Percentiles rank a stretch among this genome's conserved stretches.
Conservation (phyloP, 306 rosid species). For the Pyrus communis region DNA sequence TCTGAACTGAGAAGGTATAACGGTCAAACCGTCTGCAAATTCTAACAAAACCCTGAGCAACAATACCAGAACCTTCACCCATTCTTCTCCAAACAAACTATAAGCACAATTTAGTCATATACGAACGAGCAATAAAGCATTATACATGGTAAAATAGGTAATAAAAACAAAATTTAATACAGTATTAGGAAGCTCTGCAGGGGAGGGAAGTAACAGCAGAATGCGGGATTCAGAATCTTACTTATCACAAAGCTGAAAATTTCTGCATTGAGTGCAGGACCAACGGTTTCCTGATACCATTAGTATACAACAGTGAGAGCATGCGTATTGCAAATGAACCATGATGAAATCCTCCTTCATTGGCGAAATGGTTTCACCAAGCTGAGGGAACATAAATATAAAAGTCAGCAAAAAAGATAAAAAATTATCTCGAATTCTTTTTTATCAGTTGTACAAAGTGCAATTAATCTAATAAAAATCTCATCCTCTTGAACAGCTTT, state of each 20-base stretch:
- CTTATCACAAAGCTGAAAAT: constrained; percentile 90
- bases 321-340: constrained; percentile 93
- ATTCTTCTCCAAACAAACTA: neutral
- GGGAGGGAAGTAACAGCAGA: neutral
- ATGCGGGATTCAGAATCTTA: constrained; percentile 29
- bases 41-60: neutral
- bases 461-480: neutral
- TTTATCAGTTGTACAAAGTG: neutral
- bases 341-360: constrained; percentile 99
- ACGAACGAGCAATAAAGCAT: neutral
- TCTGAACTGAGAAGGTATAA: neutral
- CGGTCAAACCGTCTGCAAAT: neutral
- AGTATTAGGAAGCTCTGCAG: neutral
- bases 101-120: neutral
- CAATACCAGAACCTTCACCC: neutral
- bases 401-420: constrained; percentile 10
- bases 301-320: constrained; percentile 70
- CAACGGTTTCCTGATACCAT: constrained; percentile 87
- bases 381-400: constrained; percentile 44
- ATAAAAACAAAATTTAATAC: neutral
- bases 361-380: constrained; percentile 91
- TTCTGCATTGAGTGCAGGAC: constrained; percentile 90
- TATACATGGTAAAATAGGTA: neutral
- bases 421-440: neutral
- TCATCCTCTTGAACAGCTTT: neutral